Percentiles rank a stretch among this genome's conserved stretches.
These are phyloP conservation scores for Penicillium antarcticum DNA, from an alignment of 495 filamentous ascomycete genomes.

Conservation along the genomic window DNA sequence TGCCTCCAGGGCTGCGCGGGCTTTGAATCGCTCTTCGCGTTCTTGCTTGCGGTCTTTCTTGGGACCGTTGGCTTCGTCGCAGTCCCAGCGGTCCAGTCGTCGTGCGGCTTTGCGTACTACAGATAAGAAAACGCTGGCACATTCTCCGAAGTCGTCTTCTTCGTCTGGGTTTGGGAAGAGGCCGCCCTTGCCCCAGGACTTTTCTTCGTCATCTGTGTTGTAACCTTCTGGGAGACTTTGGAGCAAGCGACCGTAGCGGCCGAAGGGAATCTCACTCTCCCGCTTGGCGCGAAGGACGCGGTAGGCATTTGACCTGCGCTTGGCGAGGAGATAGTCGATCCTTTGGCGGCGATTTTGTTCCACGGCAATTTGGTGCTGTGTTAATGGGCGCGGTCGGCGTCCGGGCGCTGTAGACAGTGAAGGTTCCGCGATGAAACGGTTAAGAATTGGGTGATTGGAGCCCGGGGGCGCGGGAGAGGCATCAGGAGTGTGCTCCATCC, in stretches of 20 bases:
- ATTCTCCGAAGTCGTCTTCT: constrained; percentile 78
- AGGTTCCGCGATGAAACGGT: constrained; percentile 43
- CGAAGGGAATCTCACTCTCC: constrained; percentile 55
- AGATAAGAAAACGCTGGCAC: constrained; percentile 67
- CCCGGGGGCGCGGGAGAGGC: constrained; percentile 49
- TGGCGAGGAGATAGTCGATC: constrained; percentile 81
- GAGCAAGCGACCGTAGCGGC: constrained; percentile 67
- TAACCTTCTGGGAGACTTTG: constrained; percentile 67
- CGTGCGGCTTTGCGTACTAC: constrained; percentile 65
- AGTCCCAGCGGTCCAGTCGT: constrained; percentile 72
- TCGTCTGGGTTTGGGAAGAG: constrained; percentile 61
- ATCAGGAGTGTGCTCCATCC: constrained; percentile 45
- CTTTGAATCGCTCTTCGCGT: constrained; percentile 41
- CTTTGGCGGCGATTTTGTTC: constrained; percentile 84
- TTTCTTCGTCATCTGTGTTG: constrained; percentile 74
- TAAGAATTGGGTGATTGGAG: constrained; percentile 44
- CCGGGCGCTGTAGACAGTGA: constrained; percentile 29
- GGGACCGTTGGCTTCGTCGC: constrained; percentile 48
- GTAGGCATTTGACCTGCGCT: constrained; percentile 61
- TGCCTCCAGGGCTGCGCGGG: constrained; percentile 22
- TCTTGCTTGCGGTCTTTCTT: constrained; percentile 42
- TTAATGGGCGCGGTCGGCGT: constrained; percentile 77
- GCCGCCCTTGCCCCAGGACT: constrained; percentile 59
- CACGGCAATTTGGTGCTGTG: constrained; percentile 89
- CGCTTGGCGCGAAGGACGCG: constrained; percentile 56